phyloP scores from a whole-genome alignment of 1,284 basidiomycete species.

The Salmacisia buchloeana region DNA sequence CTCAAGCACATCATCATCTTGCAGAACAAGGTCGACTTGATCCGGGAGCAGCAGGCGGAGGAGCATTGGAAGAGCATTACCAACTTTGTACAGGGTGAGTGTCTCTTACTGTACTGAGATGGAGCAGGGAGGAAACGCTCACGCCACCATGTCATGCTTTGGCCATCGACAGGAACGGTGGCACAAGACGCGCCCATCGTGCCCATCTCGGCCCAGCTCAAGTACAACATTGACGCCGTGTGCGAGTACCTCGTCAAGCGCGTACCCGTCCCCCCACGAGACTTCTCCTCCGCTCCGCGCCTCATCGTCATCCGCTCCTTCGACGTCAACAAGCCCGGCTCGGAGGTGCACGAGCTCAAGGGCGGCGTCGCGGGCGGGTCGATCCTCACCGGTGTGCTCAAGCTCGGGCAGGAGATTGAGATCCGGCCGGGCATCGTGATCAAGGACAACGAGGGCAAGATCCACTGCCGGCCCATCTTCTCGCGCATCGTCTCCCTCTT shows the following conservation, averaged over 20 bases:
- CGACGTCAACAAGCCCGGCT: slow-evolving; percentile 98
- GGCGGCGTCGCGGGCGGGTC: slow-evolving; percentile 97
- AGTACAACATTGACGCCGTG: slow-evolving; percentile 99
- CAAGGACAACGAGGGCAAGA: slow-evolving; percentile 84
- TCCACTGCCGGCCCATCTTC: slow-evolving; percentile 88
- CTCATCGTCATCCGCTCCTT: slow-evolving; percentile 99
- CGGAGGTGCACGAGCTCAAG: slow-evolving; percentile 92
- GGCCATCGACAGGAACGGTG: slow-evolving; percentile 67
- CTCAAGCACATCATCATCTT: slow-evolving; percentile 95
- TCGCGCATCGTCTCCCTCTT: slow-evolving; percentile 83
- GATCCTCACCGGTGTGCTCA: slow-evolving; percentile 85
- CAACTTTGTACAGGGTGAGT: slow-evolving; percentile 42
- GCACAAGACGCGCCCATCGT: slow-evolving; percentile 95
- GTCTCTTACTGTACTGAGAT: too few species aligned
- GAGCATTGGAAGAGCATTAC: slow-evolving; percentile 49
- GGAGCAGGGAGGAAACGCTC: too few species aligned
- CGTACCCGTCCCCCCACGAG: slow-evolving; percentile 86
- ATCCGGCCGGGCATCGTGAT: slow-evolving; percentile 95
- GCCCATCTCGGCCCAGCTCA: slow-evolving; percentile 94
- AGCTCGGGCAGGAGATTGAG: slow-evolving; percentile 87
- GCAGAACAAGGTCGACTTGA: slow-evolving; percentile 57
- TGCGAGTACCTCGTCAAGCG: slow-evolving; percentile 97
- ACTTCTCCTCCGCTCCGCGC: slow-evolving; percentile 83
- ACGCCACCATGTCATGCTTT: not conserved
- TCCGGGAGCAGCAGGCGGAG: slow-evolving; percentile 47